Evolutionary conservation across 2,329 filamentous ascomycete genomes (phyloP), one percentile per base, ranked within the genome.

Genomic region (Beauveria pseudobassiana): DNA sequence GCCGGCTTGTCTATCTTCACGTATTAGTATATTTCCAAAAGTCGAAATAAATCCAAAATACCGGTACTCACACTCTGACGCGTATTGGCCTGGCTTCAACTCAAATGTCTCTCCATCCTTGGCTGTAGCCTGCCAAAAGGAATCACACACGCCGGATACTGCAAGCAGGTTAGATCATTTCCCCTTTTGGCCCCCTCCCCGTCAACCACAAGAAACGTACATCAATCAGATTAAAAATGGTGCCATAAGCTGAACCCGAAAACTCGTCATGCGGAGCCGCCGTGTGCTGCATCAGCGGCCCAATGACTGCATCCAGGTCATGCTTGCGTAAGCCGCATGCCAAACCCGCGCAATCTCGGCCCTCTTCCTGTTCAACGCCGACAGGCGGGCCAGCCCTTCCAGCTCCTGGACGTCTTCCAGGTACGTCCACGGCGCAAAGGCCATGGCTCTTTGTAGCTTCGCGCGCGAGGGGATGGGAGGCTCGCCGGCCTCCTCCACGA

Each of bases 191-290:
- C 22, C 16, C 16, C 18, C 16, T 10, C 12, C 1, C 1, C n/a
- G 18, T 28, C 12, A 7, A 8, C 20, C n/a, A 18, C 14, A 3
- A 12, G 1, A 51, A 50, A 72, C 78, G 71, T 66, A 79, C 80
- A 68, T 84, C 79, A 5, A 84, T 65, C 9, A 83, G 24, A 63
- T 85, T 86, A 68, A 76, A 76, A 34, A 84, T 63, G 20, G 77
- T 67, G 0, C 82, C 84, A 58, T 81, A 82, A 0, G 74, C 69
- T 1, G 77, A 72, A 0, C 74, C 30, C 0, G 78, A 76, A 68
- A 78, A 85, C 0, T 72, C 76, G 67, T 85, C 82, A 66, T 84
- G 80, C 20, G 71, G 72, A 0, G 80, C 76, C 0, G 83, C 81
- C 0, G 80, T 82, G 14, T 72, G 76, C 65, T 81, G 78, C 6